Base-by-base conservation (phyloP, 2,329 filamentous ascomycete species). In the Paraphaeosphaeria minitans region DNA sequence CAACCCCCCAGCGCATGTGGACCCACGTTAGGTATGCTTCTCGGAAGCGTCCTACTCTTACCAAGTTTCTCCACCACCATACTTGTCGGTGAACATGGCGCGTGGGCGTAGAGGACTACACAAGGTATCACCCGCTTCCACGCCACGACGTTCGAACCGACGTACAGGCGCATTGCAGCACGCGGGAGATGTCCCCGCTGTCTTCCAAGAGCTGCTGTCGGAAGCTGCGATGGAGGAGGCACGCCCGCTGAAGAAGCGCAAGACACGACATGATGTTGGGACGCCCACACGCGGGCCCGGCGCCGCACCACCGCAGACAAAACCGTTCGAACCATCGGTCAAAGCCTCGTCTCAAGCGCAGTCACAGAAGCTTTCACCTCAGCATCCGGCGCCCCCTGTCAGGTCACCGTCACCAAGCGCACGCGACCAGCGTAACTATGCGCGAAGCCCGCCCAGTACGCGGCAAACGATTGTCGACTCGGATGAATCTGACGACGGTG, bases 401-500 rank as follows among this genome's bases (percentile, higher is more conserved):
- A 37, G 19, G 33, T 16, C 47, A 37, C 37, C 53, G 21, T 29
- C 27, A n/a, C 41, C 41, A 2, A 42, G 37, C 39, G 10, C 47
- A 53, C 47, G 46, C 39, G n/a, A 48, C 12, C 13, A 52, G 22
- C 33, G 55, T 13, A 59, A 70, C 29, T 43, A 52, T 21, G 59
- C 57, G 33, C 53, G 55, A 39, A 61, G 61, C 48, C 66, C 58
- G 31, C 58, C 64, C 9, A 66, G 64, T 73, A 79, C 65, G 72
- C 75, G 45, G 62, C 79, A 66, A 77, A 81, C 68, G 60, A 77
- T 72, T 21, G 64, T 67, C 27, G 75, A 77, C 56, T 75, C 84
- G 33, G 83, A 83, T 14, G 85, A 85, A 59, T 84, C 84, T n/a
- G 85, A 66, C 19, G 82, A 83, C 31, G 82, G 81, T 53, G 85